These are phyloP conservation scores for Lentinus tigrinus DNA, from an alignment of 768 basidiomycete genomes.

Conservation along the genomic window DNA sequence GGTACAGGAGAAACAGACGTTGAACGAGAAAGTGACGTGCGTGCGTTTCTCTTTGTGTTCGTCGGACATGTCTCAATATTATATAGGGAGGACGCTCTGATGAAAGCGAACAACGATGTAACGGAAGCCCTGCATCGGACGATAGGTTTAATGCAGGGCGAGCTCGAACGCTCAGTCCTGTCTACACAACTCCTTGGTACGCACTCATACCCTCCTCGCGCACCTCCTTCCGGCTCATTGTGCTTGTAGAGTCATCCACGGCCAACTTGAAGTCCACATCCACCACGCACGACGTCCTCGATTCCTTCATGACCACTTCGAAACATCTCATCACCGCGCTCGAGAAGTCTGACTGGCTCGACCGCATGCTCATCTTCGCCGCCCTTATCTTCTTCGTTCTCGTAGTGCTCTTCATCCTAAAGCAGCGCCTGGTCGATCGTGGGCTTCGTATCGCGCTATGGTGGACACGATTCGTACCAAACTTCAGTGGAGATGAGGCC, in stretches of 20 bases:
- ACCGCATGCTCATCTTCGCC: constrained; percentile 81
- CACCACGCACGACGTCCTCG: constrained; percentile 72
- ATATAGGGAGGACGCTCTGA: constrained; percentile 75
- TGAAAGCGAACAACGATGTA: constrained; percentile 86
- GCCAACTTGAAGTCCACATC: constrained; percentile 73
- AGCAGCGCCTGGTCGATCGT: constrained; percentile 82
- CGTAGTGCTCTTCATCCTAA: constrained; percentile 82
- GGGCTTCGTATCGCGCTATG: constrained; percentile 79
- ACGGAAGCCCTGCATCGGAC: constrained; percentile 87
- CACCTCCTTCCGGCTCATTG: too few species aligned
- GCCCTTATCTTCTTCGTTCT: constrained; percentile 83
- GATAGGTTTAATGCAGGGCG: constrained; percentile 82
- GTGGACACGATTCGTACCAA: constrained; percentile 81
- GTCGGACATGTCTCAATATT: not conserved
- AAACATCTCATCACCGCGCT: constrained; percentile 84
- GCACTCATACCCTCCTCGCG: not conserved
- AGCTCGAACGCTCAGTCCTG: constrained; percentile 87
- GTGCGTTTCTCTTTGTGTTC: constrained; percentile 26
- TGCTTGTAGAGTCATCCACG: constrained; percentile 70
- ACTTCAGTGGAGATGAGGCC: constrained; percentile 38
- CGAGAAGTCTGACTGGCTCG: constrained; percentile 89
- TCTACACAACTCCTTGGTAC: constrained; percentile 82
- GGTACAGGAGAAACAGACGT: constrained; percentile 44
- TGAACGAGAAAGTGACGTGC: constrained; percentile 62
- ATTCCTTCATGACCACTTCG: constrained; percentile 70